Evolutionary conservation across 352 stramenopile species (phyloP), one percentile per base, ranked within the genome.

Genomic region (Phytophthora agathidicida): DNA sequence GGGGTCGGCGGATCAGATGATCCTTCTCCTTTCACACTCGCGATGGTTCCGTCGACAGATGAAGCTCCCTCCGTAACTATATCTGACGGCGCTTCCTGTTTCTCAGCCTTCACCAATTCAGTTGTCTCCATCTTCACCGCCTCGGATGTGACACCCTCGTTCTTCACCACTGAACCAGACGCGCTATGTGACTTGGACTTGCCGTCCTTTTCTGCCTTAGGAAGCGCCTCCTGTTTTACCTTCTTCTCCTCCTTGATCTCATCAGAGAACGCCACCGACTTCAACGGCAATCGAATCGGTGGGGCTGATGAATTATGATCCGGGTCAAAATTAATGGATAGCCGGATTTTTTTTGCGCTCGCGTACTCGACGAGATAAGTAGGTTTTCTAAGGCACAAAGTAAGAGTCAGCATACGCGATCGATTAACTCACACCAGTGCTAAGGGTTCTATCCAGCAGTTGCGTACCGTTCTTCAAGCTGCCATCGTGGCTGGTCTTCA

Each of bases 251-350:
- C 27, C 23, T 66, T 55, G 13, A 60, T 30, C 20, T 46, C 37
- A 8, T 62, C 51, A 47, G 47, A 35, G 7, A 61, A 45, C 13
- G 33, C 44, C 26, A 62, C 35, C 11, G 23, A 22, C 36, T 66
- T 62, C 13, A 50, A 20, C 14, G 59, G 41, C 27, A 66, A 50
- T 1, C 28, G 50, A 9, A 70, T 36, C 28, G 57, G 51, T 57
- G 55, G 58, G 2, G 56, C 42, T 11, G 48, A 60, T 13, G 62
- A 59, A 19, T 68, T 60, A 27, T 58, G 22, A 24, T 75, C 67
- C 8, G 62, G 61, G 52, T 75, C 67, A 54, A 94, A 94, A 57
- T 94, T 88, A 41, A 94, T 77, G 9, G 85, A 94, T 16, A 94
- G 65, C 1, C 83, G 80, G 61, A 94, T 89, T 60, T 73, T 59